Evolutionary conservation across 108 stramenopile genomes (phyloP).

Genomic region (Seminavis robusta): DNA sequence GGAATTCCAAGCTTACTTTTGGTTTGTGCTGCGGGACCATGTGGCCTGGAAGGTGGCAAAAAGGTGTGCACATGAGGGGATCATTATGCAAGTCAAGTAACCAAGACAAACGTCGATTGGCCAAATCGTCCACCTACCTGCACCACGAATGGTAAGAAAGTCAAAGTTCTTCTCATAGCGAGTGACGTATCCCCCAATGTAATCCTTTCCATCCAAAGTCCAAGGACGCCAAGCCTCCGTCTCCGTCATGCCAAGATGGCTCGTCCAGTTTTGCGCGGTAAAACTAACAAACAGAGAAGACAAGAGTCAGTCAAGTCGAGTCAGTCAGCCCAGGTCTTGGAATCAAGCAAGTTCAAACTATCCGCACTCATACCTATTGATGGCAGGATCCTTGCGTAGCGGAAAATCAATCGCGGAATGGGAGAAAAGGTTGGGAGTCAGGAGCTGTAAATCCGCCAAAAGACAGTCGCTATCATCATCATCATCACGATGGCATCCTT

Average conservation of each 20-base stretch:
- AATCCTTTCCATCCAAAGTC: slow-evolving; percentile 61
- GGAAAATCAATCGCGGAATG: too few species aligned
- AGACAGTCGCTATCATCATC: too few species aligned
- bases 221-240: slow-evolving; percentile 57
- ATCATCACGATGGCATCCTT: too few species aligned
- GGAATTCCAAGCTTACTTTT: too few species aligned
- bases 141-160: slow-evolving; percentile 74
- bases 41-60: background rate
- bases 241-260: slow-evolving; percentile 44
- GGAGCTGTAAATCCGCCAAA: too few species aligned
- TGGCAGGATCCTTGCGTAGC: slow-evolving; percentile 71
- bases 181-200: slow-evolving; percentile 75
- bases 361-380: too few species aligned
- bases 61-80: background rate
- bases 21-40: too few species aligned
- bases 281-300: too few species aligned
- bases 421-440: too few species aligned
- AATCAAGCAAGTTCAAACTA: too few species aligned
- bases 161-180: slow-evolving; percentile 68
- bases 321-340: too few species aligned
- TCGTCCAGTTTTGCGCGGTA: slow-evolving; percentile 69
- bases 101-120: background rate
- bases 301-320: too few species aligned
- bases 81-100: background rate
- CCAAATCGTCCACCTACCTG: slow-evolving; percentile 32